Percentiles rank a stretch among this genome's conserved stretches.
Evolutionary conservation across 73 alveolate genomes (phyloP).

Genomic region (Tetrahymena elliotti): DNA sequence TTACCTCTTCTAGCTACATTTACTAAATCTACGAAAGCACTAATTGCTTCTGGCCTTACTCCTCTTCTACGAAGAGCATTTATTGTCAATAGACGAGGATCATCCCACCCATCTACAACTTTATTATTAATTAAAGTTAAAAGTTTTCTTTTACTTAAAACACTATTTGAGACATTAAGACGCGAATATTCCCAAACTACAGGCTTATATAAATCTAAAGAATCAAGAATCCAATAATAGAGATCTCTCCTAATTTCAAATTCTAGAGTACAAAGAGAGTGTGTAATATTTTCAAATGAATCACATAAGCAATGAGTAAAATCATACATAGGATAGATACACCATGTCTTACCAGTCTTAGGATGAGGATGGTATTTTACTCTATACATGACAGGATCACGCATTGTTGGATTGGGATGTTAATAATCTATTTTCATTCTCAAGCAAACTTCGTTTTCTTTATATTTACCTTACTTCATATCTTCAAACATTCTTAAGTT

Average conservation of each 20-base stretch:
- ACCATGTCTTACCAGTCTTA: slow-evolving; percentile 96
- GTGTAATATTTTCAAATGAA: slow-evolving; percentile 93
- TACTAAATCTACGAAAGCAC: slow-evolving; percentile 87
- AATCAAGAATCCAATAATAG: slow-evolving; percentile 96
- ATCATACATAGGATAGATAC: slow-evolving; percentile 96
- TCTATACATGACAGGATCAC: slow-evolving; percentile 98
- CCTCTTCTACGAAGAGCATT: slow-evolving; percentile 95
- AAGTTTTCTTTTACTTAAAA: slow-evolving; percentile 88
- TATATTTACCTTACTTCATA: slow-evolving; percentile 92
- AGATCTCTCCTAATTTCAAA: slow-evolving; percentile 98
- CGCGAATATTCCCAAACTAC: slow-evolving; percentile 97
- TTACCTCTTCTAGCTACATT: slow-evolving; percentile 95
- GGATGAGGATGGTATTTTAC: slow-evolving; percentile 92
- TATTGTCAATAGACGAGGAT: slow-evolving; percentile 93
- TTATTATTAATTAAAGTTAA: slow-evolving; percentile 70
- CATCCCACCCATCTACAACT: slow-evolving; percentile 95
- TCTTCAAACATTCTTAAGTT: slow-evolving; percentile 80
- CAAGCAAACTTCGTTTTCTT: slow-evolving; percentile 89
- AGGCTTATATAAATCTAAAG: slow-evolving; percentile 93
- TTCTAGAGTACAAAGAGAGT: slow-evolving; percentile 95
- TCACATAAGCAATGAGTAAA: slow-evolving; percentile 94
- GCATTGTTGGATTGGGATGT: slow-evolving; percentile 89
- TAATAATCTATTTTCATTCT: slow-evolving; percentile 94
- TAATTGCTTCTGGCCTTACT: slow-evolving; percentile 89
- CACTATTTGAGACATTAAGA: slow-evolving; percentile 87